phyloP scores from a whole-genome alignment of 1,284 basidiomycete species.

The Phylloporus gajari region DNA sequence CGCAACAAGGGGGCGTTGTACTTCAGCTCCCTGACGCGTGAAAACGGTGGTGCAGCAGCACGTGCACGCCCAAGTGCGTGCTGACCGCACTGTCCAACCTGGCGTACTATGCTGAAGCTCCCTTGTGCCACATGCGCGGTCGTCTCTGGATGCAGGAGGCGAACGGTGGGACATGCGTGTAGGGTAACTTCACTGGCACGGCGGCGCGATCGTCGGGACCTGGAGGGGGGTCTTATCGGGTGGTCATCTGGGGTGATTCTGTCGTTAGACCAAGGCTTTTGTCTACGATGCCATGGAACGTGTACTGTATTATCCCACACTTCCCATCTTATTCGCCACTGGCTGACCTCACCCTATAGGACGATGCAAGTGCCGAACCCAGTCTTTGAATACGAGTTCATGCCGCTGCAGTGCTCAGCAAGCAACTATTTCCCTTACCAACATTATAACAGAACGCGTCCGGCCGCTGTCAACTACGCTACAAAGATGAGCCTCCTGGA shows the following conservation, averaged over 20 bases:
- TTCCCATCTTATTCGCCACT: conserved; percentile 18
- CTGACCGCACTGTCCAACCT: conserved; percentile 17
- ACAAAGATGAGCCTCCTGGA: conserved; percentile 50
- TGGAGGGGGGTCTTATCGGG: no score
- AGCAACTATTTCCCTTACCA: conserved; percentile 79
- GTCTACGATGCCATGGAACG: no score
- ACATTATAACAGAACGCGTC: conserved; percentile 95
- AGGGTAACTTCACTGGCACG: no score
- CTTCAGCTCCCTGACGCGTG: conserved; percentile 50
- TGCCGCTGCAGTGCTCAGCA: conserved; percentile 65
- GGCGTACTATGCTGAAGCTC: conserved; percentile 41
- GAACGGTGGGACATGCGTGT: no score
- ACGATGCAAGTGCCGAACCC: conserved; percentile 86
- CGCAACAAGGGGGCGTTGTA: conserved; percentile 47
- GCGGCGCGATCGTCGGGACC: no score
- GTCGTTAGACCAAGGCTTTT: no score
- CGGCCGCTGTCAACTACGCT: conserved; percentile 75
- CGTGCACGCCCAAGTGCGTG: no score
- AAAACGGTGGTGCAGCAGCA: conserved; percentile 35
- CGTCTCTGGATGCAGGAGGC: conserved; percentile 19
- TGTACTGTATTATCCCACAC: conserved; percentile 42
- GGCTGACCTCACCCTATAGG: conserved; percentile 62
- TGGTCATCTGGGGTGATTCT: no score
- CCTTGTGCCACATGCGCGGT: conserved; percentile 25
- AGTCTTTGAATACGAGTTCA: conserved; percentile 89